phyloP scores from a whole-genome alignment of 768 basidiomycete genomes.

The Lyophyllum shimeji region DNA sequence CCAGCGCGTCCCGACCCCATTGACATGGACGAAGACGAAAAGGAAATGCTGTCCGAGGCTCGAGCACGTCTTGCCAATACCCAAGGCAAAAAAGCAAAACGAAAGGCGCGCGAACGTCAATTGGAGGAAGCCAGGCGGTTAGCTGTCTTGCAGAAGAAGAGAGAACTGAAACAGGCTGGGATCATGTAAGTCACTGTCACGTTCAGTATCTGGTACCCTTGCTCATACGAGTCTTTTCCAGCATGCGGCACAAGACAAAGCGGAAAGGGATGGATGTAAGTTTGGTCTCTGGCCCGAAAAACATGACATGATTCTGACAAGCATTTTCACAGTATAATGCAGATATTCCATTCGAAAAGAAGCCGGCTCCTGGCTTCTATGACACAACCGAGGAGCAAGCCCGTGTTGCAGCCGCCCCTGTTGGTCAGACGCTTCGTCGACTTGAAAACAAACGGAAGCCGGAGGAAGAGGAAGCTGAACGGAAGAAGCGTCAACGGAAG shows the following conservation, averaged over 20 bases:
- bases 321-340: conserved; percentile 78
- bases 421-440: conserved; percentile 88
- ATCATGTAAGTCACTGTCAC: conserved; percentile 68
- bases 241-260: conserved; percentile 92
- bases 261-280: conserved; percentile 96
- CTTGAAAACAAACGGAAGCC: conserved; percentile 95
- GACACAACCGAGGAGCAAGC: conserved; percentile 95
- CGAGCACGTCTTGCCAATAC: conserved; percentile 98
- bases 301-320: not conserved
- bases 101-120: conserved; percentile 96
- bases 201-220: conserved; percentile 3
- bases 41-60: conserved; percentile 99
- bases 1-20: conserved; percentile 98
- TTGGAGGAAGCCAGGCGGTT: conserved; percentile 93
- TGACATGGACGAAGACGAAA: conserved; percentile 99
- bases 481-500: conserved; percentile 84
- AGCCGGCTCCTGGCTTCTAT: conserved; percentile 93
- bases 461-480: conserved; percentile 91
- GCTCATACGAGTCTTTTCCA: conserved; percentile 24
- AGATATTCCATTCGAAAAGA: conserved; percentile 98
- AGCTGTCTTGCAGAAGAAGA: conserved; percentile 95
- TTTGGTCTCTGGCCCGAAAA: conserved; percentile 3
- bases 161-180: conserved; percentile 96
- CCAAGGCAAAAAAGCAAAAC: conserved; percentile 98
- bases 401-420: conserved; percentile 80